A percentile compares a stretch with the other conserved stretches of the same genome.
Conservation (phyloP, 2,329 filamentous ascomycete genomes). For the Thielaviopsis punctulata region DNA sequence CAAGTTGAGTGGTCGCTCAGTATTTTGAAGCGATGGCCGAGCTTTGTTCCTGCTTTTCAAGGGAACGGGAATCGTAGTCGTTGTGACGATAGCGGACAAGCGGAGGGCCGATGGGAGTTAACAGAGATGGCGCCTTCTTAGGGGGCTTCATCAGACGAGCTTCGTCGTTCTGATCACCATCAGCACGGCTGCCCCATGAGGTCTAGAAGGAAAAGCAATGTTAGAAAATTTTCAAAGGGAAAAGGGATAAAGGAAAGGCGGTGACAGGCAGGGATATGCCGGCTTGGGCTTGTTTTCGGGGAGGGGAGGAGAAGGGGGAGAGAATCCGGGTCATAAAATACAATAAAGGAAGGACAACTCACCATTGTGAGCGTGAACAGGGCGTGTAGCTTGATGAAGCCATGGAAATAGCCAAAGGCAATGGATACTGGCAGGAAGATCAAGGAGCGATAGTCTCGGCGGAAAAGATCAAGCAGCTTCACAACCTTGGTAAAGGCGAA, state of each 20-base stretch:
- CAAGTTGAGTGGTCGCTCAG: slow-evolving; percentile 12
- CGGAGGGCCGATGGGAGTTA: slow-evolving; percentile 26
- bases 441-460: slow-evolving; percentile 67
- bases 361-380: slow-evolving; percentile 70
- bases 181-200: slow-evolving; percentile 86
- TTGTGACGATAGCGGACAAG: slow-evolving; percentile 25
- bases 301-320: neutral
- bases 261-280: neutral
- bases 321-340: no score
- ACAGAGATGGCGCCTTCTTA: slow-evolving; percentile 19
- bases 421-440: slow-evolving; percentile 71
- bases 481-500: slow-evolving; percentile 73
- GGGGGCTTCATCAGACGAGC: slow-evolving; percentile 43
- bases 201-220: slow-evolving; percentile 38
- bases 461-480: slow-evolving; percentile 76
- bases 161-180: slow-evolving; percentile 70
- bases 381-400: slow-evolving; percentile 80
- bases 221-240: slow-evolving; percentile 1
- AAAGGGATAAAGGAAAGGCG: neutral
- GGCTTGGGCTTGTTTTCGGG: neutral
- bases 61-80: slow-evolving; percentile 27
- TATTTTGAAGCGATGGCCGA: neutral
- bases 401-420: slow-evolving; percentile 83
- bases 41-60: neutral
- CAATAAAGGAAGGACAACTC: slow-evolving; percentile 23